Evolutionary conservation across 1,284 basidiomycete species (phyloP).

Genomic region (Malassezia japonica): DNA sequence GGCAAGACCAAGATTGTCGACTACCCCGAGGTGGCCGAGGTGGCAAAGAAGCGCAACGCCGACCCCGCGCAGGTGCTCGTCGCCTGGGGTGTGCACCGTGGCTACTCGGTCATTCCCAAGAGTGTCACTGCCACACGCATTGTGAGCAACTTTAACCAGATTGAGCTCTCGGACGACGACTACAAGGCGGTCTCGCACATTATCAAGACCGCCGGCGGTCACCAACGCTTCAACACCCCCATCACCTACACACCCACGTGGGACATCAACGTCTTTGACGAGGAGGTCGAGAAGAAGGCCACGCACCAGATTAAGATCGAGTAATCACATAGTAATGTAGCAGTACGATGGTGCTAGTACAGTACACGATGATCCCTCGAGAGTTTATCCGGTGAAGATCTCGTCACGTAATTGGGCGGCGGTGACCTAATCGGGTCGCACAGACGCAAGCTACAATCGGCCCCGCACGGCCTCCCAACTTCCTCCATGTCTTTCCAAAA

Average conservation of each 20-base stretch:
- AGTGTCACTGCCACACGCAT: constrained; percentile 47
- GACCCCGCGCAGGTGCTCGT: constrained; percentile 49
- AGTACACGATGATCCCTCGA: background rate
- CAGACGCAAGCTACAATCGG: no score
- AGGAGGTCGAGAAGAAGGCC: constrained; percentile 30
- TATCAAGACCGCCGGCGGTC: constrained; percentile 30
- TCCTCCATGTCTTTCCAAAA: background rate
- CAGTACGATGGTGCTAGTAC: background rate
- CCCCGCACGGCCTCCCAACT: no score
- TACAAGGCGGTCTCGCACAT: constrained; percentile 33
- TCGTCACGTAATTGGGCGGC: no score
- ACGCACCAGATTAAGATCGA: constrained; percentile 30
- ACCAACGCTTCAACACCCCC: constrained; percentile 44
- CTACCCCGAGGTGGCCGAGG: constrained; percentile 42
- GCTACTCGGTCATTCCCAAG: constrained; percentile 50
- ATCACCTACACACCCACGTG: constrained; percentile 27
- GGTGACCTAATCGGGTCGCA: no score
- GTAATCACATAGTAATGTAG: constrained; percentile 10
- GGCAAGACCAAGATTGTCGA: constrained; percentile 36
- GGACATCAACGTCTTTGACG: constrained; percentile 40
- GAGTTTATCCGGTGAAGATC: no score
- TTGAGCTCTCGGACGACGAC: constrained; percentile 45
- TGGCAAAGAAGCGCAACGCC: constrained; percentile 45
- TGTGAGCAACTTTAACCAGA: constrained; percentile 46
- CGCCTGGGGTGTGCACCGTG: constrained; percentile 49